A percentile compares a stretch with the other conserved stretches of the same genome.
phyloP scores from a whole-genome alignment of 306 rosid species.

The Senna siamea region DNA sequence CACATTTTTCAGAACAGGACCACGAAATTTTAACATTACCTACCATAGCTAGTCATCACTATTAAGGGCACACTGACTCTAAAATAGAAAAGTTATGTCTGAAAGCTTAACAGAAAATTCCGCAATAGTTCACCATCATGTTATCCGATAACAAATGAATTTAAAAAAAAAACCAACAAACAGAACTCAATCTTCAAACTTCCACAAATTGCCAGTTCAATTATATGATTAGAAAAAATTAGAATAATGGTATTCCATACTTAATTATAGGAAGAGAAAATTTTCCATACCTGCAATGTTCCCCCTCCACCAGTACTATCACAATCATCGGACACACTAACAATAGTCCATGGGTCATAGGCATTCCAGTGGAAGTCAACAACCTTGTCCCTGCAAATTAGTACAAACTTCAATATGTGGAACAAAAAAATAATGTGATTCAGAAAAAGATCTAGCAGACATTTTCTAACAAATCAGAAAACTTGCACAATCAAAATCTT shows the following conservation, averaged over 20 bases:
- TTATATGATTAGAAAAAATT: background rate
- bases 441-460: background rate
- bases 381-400: constrained; percentile 55
- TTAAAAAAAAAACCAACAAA: background rate
- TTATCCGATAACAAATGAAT: background rate
- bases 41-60: background rate
- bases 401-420: background rate
- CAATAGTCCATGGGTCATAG: constrained; percentile 93
- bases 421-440: background rate
- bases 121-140: background rate
- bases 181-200: background rate
- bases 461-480: background rate
- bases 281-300: constrained; percentile 67
- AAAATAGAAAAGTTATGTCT: background rate
- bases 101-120: background rate
- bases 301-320: constrained; percentile 99
- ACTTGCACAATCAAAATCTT: background rate
- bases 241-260: background rate
- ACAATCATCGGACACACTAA: constrained; percentile 98
- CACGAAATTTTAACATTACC: background rate
- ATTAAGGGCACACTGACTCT: background rate
- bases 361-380: constrained; percentile 64
- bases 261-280: background rate
- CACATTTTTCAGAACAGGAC: background rate
- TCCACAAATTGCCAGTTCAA: background rate